Base-by-base conservation (phyloP, 1,284 basidiomycete genomes). In the Golubevia pallescens region DNA sequence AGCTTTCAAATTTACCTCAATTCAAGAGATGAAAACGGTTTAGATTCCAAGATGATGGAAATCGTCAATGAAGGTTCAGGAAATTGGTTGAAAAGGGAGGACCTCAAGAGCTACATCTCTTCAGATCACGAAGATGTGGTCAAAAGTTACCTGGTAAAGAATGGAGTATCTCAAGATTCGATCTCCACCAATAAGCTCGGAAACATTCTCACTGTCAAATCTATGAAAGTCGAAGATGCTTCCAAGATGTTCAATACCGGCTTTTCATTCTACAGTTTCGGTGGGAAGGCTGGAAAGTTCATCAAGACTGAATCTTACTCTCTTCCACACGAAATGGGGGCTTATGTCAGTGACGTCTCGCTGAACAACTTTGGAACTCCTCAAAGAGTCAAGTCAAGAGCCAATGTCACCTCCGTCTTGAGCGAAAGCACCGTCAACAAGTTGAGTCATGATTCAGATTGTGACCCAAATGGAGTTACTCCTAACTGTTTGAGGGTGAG, bases 1-100 rank as follows among this genome's bases (percentile, higher is more conserved):
- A 67, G 52, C 7, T 62, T 69, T 48, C 66, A 65, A 19, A 42
- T 69, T n/a, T 16, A 34, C 14, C 67, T 69, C 23, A 16, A 56
- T 14, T 23, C 55, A 1, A 20, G 28, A n/a, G 38, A 69, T 56
- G 52, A 61, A 52, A 54, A 3, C 24, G 67, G 67, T 21, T 62
- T 69, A 19, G 58, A 55, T 10, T 19, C 16, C 23, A 54, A 63
- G 16, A 69, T 69, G 67, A 5, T 66, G 42, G 24, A 63, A 52
- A 68, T 69, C 21, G 42, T 42, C 21, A 1, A 8, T n/a, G 20
- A 32, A 16, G 65, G 32, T 55, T n/a, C n/a, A n/a, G 65, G 60
- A 2, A 6, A 28, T 4, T 69, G 67, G 67, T 59, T 70, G 23
- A 60, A 32, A 14, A 56, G 16, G 14, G 69, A 69, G 21, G 51